These are phyloP conservation scores for Scheffersomyces cryptocercus DNA, from an alignment of 1,139 yeast species.

Conservation along the genomic window DNA sequence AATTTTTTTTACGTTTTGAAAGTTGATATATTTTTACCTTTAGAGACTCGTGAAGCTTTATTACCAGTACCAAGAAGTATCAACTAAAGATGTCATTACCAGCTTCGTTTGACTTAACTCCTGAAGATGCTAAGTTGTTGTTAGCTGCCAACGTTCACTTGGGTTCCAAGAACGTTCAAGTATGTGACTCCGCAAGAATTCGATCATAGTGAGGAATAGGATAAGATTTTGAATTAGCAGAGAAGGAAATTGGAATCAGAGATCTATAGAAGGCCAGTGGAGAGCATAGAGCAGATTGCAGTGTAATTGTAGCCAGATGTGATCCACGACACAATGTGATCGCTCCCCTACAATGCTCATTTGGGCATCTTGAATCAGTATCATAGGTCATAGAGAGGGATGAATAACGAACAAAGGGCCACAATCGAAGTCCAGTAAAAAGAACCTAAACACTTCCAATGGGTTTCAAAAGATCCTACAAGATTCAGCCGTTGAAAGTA, in stretches of 20 bases:
- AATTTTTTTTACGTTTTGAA: not conserved
- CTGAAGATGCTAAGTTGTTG: constrained; percentile 99
- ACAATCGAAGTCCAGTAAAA: too few relatives aligned
- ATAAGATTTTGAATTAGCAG: not conserved
- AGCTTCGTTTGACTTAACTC: constrained; percentile 89
- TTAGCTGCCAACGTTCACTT: constrained; percentile 99
- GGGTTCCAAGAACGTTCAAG: constrained; percentile 99
- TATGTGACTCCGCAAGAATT: constrained; percentile 40
- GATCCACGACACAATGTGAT: too few relatives aligned
- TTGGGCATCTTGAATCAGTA: too few relatives aligned
- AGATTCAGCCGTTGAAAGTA: too few relatives aligned
- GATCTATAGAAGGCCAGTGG: not conserved
- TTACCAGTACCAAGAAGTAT: not conserved
- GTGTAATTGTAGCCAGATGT: too few relatives aligned
- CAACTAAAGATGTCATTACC: constrained; percentile 68
- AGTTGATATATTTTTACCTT: not conserved
- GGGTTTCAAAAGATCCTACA: too few relatives aligned
- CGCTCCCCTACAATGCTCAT: too few relatives aligned
- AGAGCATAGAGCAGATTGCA: too few relatives aligned
- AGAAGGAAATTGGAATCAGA: constrained; percentile 4
- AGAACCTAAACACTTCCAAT: too few relatives aligned
- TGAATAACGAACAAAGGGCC: too few relatives aligned
- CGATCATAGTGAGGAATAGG: too few relatives aligned
- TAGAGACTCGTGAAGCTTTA: constrained; percentile 7
- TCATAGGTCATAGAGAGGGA: too few relatives aligned